Base-by-base conservation (phyloP, 2,329 filamentous ascomycete species). In the Aspergillus tubingensis region DNA sequence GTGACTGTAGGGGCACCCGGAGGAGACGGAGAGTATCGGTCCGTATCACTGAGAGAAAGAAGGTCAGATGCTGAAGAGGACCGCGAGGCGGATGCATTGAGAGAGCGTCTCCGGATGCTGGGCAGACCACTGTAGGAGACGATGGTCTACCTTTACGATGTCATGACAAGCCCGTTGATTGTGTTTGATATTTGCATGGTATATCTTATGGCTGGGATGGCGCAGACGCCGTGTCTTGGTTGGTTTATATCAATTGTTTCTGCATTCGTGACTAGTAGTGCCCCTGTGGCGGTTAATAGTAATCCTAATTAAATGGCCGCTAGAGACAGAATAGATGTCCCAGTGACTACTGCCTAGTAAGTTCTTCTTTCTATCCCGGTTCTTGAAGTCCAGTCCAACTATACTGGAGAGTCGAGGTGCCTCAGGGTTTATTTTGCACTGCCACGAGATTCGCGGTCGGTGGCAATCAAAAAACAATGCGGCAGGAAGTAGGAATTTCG, bases 1-100 rank as follows among this genome's bases (percentile, higher is more conserved):
- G 80, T 81, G 23, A 81, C 79, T 0, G 79, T 82, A 15, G 80
- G 80, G 7, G 77, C 79, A 19, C 77, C 76, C 21, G 79, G 79
- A 57, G 80, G 80, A 23, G 80, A 82, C 70, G 76, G 73, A 2
- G 72, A 77, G 25, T 79, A 79, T 62, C 71, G 73, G n/a, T 77
- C 76, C 2, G 63, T 78, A 17, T 69, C 73, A 21, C 58, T 78
- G 15, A 76, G 74, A 25, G 67, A 67, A 30, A 72, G 68, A 48
- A 64, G 62, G 32, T 32, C 38, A 36, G 67, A 57, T 17, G 62
- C 60, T 49, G 62, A 67, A 25, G 41, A 61, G 51, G 71, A 72
- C 17, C 65, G 62, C 38, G 71, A 75, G 50, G 67, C 74, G 65
- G 71, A 73, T 19, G 50, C 65, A 36, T 55, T 75, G 8, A 68